Evolutionary conservation across 2,329 filamentous ascomycete species (phyloP).

Genomic region (Fusarium illudens): DNA sequence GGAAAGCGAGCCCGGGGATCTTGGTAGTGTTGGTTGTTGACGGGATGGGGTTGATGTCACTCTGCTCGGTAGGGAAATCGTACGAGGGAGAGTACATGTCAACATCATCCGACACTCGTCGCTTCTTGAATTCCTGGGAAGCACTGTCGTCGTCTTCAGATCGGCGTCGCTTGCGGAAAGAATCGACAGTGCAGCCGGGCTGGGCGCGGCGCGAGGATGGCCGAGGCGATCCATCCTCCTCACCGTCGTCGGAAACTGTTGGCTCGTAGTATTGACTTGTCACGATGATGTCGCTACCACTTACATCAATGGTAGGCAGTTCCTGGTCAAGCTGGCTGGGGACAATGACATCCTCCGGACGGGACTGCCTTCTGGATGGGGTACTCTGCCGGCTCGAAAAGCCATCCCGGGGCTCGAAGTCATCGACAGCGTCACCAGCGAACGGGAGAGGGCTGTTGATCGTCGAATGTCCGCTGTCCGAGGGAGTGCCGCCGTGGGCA

Average conservation of each 20-base stretch:
- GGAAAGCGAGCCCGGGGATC: background rate
- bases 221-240: background rate
- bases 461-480: background rate
- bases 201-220: background rate
- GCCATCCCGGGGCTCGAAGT: background rate
- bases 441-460: background rate
- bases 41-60: background rate
- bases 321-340: too few relatives aligned
- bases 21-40: background rate
- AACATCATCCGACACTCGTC: background rate
- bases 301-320: background rate
- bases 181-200: background rate
- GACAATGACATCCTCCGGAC: background rate
- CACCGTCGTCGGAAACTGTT: background rate
- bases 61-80: background rate
- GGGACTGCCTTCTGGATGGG: background rate
- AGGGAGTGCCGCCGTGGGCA: background rate
- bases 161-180: background rate
- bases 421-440: background rate
- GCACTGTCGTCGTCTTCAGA: constrained; percentile 5
- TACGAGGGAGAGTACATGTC: background rate
- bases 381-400: background rate
- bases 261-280: background rate
- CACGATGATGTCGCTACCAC: background rate
- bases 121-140: constrained; percentile 4